A percentile compares a stretch with the other conserved stretches of the same genome.
These are phyloP conservation scores for Leccinum truebloodii DNA, from an alignment of 768 basidiomycete genomes.

Conservation along the genomic window DNA sequence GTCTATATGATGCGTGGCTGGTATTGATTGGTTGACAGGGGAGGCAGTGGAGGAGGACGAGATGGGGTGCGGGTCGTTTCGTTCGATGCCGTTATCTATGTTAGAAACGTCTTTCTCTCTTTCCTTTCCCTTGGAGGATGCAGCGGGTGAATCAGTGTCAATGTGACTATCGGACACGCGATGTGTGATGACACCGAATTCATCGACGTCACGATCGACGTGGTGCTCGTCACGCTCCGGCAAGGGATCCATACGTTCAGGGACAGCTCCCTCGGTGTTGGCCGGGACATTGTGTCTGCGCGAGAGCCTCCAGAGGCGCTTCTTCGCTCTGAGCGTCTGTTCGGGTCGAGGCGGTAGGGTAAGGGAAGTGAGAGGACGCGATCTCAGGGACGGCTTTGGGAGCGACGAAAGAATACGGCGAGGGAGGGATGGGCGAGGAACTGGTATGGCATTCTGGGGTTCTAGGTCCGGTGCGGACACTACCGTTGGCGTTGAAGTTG, in stretches of 20 bases:
- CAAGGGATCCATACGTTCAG: slow-evolving; percentile 16
- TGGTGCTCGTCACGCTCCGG: slow-evolving; percentile 30
- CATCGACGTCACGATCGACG: slow-evolving; percentile 31
- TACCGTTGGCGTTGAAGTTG: slow-evolving; percentile 8
- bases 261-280: slow-evolving; percentile 16
- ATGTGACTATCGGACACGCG: slow-evolving; percentile 31
- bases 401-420: slow-evolving; percentile 37
- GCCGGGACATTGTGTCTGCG: slow-evolving; percentile 18
- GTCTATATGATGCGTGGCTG: slow-evolving; percentile 4
- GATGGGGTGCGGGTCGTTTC: neutral
- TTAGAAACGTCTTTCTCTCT: slow-evolving; percentile 28
- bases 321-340: slow-evolving; percentile 33
- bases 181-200: slow-evolving; percentile 28
- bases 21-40: slow-evolving; percentile 7
- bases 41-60: slow-evolving; percentile 24
- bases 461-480: slow-evolving; percentile 13
- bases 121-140: slow-evolving; percentile 38
- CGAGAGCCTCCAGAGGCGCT: slow-evolving; percentile 27
- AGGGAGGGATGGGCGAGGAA: slow-evolving; percentile 27
- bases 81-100: slow-evolving; percentile 8
- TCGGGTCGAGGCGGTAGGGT: slow-evolving; percentile 23
- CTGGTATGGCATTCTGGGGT: slow-evolving; percentile 1
- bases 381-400: slow-evolving; percentile 27
- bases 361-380: slow-evolving; percentile 15
- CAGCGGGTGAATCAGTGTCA: slow-evolving; percentile 25